Conservation (phyloP, 1,284 basidiomycete genomes). For the Leccinum cinnamomeum region DNA sequence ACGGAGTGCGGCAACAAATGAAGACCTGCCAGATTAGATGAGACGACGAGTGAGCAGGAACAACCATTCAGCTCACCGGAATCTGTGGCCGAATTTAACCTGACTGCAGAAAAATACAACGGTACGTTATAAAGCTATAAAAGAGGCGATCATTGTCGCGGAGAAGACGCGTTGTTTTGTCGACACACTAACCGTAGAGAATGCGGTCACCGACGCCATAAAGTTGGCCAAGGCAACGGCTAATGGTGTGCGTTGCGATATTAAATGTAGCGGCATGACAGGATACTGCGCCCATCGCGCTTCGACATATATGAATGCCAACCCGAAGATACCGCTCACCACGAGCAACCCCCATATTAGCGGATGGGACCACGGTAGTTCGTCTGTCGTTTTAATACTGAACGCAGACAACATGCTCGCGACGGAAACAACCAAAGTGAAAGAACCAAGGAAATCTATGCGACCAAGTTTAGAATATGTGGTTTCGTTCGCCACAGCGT, state of each 20-base stretch:
- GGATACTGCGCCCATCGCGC: background rate
- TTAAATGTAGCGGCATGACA: constrained; percentile 80
- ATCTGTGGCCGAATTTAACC: constrained; percentile 65
- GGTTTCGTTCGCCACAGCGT: constrained; percentile 58
- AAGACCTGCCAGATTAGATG: background rate
- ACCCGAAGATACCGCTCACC: constrained; percentile 52
- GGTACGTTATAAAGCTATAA: constrained; percentile 84
- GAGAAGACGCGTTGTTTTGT: constrained; percentile 23
- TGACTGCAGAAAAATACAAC: constrained; percentile 88
- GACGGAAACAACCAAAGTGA: constrained; percentile 74
- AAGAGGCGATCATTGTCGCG: constrained; percentile 36
- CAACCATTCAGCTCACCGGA: constrained; percentile 55
- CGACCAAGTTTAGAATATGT: constrained; percentile 59
- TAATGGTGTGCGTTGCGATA: constrained; percentile 74
- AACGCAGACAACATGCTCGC: constrained; percentile 75
- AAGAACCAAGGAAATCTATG: constrained; percentile 81
- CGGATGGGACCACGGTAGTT: constrained; percentile 36
- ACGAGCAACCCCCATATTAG: constrained; percentile 65
- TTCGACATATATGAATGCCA: constrained; percentile 45
- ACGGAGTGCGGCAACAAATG: constrained; percentile 89
- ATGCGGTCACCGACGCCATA: constrained; percentile 70
- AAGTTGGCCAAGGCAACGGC: constrained; percentile 83
- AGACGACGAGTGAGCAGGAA: constrained; percentile 28
- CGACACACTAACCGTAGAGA: constrained; percentile 66
- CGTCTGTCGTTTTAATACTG: constrained; percentile 79